phyloP scores from a whole-genome alignment of 257 asterid genomes.

The Scutellaria galericulata region DNA sequence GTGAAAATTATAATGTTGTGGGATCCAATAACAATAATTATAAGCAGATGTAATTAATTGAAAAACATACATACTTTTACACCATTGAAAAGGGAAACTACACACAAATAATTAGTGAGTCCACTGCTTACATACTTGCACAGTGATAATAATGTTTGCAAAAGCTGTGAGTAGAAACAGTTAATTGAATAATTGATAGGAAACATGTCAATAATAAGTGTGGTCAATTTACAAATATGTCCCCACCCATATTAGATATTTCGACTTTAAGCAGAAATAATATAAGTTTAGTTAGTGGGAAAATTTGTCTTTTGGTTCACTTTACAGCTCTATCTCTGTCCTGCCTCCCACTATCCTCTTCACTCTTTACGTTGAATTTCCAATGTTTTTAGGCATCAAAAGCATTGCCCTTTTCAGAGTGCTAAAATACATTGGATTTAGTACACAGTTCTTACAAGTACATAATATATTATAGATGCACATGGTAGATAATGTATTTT shows the following conservation, averaged over 20 bases:
- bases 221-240: not conserved
- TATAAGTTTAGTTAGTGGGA: conserved; percentile 15
- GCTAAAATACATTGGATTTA: not conserved
- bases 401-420: conserved; percentile 4
- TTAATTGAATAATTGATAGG: conserved; percentile 29
- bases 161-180: conserved; percentile 9
- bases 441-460: too few relatives aligned
- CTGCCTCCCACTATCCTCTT: conserved; percentile 34
- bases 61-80: too few relatives aligned
- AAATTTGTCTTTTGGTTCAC: conserved; percentile 21
- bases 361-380: conserved; percentile 34
- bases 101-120: not conserved
- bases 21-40: conserved; percentile 12
- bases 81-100: too few relatives aligned
- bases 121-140: not conserved
- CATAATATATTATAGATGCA: too few relatives aligned
- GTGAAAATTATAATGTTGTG: conserved; percentile 6
- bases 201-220: not conserved
- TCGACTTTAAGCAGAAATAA: conserved; percentile 27
- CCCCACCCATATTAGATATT: conserved; percentile 16
- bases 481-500: too few relatives aligned
- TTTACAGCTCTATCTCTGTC: conserved; percentile 44
- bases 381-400: conserved; percentile 22
- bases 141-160: not conserved
- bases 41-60: not conserved